Evolutionary conservation across 148 eudicot genomes (phyloP).

Genomic region (Cornus florida): DNA sequence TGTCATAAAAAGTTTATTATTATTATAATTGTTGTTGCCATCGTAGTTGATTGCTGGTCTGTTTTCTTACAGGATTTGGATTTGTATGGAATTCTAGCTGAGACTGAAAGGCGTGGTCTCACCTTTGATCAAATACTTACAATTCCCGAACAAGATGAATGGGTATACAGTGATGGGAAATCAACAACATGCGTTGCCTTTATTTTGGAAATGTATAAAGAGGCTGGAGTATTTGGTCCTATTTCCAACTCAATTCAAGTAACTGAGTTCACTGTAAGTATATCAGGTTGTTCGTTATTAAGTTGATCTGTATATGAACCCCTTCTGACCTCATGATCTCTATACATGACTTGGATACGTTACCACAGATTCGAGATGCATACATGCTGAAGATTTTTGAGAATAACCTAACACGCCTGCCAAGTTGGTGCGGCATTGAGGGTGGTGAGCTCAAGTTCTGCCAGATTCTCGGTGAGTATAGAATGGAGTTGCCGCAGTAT

Average conservation of each 20-base stretch:
- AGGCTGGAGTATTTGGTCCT: constrained; percentile 87
- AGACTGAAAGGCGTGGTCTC: constrained; percentile 76
- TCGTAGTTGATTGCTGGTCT: neutral
- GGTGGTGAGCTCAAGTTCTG: constrained; percentile 66
- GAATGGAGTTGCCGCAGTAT: constrained; percentile 82
- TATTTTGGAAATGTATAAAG: constrained; percentile 92
- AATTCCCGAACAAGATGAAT: constrained; percentile 94
- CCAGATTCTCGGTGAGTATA: constrained; percentile 93
- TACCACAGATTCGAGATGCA: constrained; percentile 84
- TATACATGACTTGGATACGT: neutral
- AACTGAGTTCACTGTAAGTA: constrained; percentile 91
- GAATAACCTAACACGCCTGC: constrained; percentile 70
- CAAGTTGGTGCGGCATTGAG: constrained; percentile 82
- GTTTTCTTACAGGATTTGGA: constrained; percentile 60
- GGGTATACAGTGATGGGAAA: constrained; percentile 96
- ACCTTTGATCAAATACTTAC: constrained; percentile 86
- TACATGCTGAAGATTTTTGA: constrained; percentile 86
- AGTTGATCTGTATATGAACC: neutral
- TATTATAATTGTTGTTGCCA: neutral
- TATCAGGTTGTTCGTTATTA: neutral
- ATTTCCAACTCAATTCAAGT: constrained; percentile 82
- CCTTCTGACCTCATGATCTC: neutral
- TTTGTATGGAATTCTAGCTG: constrained; percentile 70
- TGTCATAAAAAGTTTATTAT: neutral
- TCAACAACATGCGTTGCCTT: constrained; percentile 98